Percentiles rank a stretch among this genome's conserved stretches.
Evolutionary conservation across 2,329 filamentous ascomycete species (phyloP).

Genomic region (Zalaria obscura): DNA sequence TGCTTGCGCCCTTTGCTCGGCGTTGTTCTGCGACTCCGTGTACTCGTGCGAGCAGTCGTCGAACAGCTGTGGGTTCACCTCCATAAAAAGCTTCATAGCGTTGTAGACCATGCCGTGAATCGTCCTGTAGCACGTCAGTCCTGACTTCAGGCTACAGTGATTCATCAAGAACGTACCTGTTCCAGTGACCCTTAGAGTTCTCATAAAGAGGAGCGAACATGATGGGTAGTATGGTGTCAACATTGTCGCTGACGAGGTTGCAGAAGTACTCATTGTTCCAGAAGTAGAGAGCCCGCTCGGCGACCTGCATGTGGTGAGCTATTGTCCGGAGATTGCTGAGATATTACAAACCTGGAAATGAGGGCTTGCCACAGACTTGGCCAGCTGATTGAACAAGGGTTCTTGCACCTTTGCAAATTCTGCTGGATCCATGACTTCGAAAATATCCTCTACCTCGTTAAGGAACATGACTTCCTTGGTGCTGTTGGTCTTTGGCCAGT

Average conservation of each 20-base stretch:
- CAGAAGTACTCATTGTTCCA: slow-evolving; percentile 99
- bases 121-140: slow-evolving; percentile 44
- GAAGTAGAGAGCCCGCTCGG: slow-evolving; percentile 93
- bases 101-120: slow-evolving; percentile 99
- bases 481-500: slow-evolving; percentile 99
- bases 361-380: slow-evolving; percentile 94
- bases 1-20: slow-evolving; percentile 66
- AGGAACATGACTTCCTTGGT: slow-evolving; percentile 99
- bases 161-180: slow-evolving; percentile 49
- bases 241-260: slow-evolving; percentile 96
- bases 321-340: background rate
- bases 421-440: slow-evolving; percentile 97
- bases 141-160: background rate
- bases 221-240: slow-evolving; percentile 94
- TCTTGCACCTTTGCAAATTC: slow-evolving; percentile 99
- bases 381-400: slow-evolving; percentile 89
- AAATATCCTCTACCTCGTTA: slow-evolving; percentile 98
- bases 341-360: slow-evolving; percentile 62
- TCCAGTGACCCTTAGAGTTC: slow-evolving; percentile 99
- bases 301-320: slow-evolving; percentile 42
- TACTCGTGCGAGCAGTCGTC: slow-evolving; percentile 98
- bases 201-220: slow-evolving; percentile 99
- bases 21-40: slow-evolving; percentile 87
- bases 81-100: slow-evolving; percentile 99
- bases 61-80: slow-evolving; percentile 96